Percentiles rank a stretch among this genome's conserved stretches.
Evolutionary conservation across 1,284 basidiomycete species (phyloP).

Genomic region (Malassezia globosa): DNA sequence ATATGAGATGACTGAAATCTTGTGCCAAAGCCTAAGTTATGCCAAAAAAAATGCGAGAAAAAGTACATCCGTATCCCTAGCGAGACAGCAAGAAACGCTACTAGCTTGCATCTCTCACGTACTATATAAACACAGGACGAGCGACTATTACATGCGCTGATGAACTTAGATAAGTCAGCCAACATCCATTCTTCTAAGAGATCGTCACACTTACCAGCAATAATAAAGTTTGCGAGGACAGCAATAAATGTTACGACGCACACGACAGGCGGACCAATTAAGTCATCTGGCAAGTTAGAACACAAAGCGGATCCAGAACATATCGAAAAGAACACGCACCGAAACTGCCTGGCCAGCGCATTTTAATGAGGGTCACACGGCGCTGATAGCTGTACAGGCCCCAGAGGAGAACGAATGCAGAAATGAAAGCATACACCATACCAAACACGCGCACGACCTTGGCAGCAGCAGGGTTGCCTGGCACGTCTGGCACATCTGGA

Average conservation of each 20-base stretch:
- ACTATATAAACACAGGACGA: no score
- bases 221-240: slow-evolving; percentile 43
- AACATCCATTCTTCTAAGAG: no score
- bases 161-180: not conserved
- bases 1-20: no score
- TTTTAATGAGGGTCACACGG: slow-evolving; percentile 78
- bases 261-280: slow-evolving; percentile 43
- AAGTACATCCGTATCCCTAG: no score
- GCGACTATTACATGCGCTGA: slow-evolving; percentile 7
- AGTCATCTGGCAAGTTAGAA: slow-evolving; percentile 24
- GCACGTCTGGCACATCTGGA: slow-evolving; percentile 1
- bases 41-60: no score
- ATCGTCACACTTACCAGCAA: slow-evolving; percentile 20
- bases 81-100: no score
- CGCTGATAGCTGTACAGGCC: slow-evolving; percentile 77
- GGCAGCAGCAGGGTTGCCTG: slow-evolving; percentile 3
- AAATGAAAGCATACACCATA: slow-evolving; percentile 67
- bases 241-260: slow-evolving; percentile 41
- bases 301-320: no score
- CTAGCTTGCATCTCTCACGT: no score
- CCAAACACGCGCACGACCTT: slow-evolving; percentile 55
- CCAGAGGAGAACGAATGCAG: slow-evolving; percentile 53
- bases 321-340: slow-evolving; percentile 57
- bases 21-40: no score
- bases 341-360: slow-evolving; percentile 79